Base-by-base conservation (phyloP, 2,329 filamentous ascomycete genomes). In the Aspergillus bombycis region DNA sequence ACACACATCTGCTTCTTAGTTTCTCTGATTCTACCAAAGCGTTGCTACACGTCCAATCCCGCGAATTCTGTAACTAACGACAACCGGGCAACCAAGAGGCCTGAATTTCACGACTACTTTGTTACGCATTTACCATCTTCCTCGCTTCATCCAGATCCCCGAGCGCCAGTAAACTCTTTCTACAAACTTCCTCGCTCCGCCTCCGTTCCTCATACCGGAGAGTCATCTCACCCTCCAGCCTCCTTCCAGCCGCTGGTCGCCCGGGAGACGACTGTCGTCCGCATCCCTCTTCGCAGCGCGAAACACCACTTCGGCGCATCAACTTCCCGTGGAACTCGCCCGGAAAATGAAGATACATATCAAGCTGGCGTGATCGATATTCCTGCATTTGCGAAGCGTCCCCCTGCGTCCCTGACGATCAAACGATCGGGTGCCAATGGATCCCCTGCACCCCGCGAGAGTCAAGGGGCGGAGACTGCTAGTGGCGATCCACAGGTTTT, bases 401-500 rank as follows among this genome's bases (percentile, higher is more conserved):
- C 88, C 5, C 94, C 94, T 14, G 85, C 92, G 52, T 87, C 85
- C 30, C 71, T 89, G 64, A 87, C 83, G 1, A 78, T 78, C 34
- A 75, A 62, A 41, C 70, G 69, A 66, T 70, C 63, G 26, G 71
- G 67, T 48, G 69, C 68, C 45, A 64, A 65, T 50, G 28, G 86
- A 10, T 32, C 64, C 28, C 46, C 67, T 28, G 56, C 65, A 7
- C 54, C 68, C 11, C 64, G 67, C 82, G 78, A 88, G 86, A 57
- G 92, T 86, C 28, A 87, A 84, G 78, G 67, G 11, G 92, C 92
- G 7, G 91, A 92, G 62, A 91, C 89, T 67, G 88, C 91, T 1
- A 91, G 88, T 66, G 94, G 94, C 2, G 94, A 98, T 74, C 94
- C 94, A 1, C 94, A 98, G 75, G 90, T 98, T 38, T 99, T 99